Evolutionary conservation across 2,329 filamentous ascomycete genomes (phyloP), one percentile per base, ranked within the genome.

Genomic region (Moelleriella libera): DNA sequence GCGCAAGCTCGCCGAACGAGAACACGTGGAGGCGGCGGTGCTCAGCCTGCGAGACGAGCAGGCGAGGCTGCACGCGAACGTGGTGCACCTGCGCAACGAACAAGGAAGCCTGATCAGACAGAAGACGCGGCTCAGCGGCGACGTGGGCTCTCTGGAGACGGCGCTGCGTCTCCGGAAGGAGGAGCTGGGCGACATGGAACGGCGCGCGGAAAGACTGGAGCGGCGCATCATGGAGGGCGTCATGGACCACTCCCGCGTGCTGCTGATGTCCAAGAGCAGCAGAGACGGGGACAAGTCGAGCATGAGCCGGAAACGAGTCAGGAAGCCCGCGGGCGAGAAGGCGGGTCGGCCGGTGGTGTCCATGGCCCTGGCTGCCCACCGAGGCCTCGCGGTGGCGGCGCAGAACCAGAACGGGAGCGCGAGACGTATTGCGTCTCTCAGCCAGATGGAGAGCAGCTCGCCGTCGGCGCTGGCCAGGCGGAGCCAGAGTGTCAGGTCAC

Each of bases 141-240:
- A 98, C 55, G 82, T 98, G 1, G 89, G 88, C 5, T 86, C 88
- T 7, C 76, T 98, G 2, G 88, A 97, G 61, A 97, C 88, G 7
- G 90, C 92, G 1, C 75, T 97, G 31, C 80, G 83, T 14, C 82
- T 97, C 48, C 84, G 92, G 47, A 84, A 87, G 43, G 90, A 97
- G 55, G 92, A 97, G 66, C 78, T 98, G 50, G 80, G 87, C 43
- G 76, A 85, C 30, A 96, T 98, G 85, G 90, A 97, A 62, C 71
- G 76, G 9, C 85, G 90, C 52, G 92, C 90, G 3, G 88, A 96
- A 62, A 78, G 80, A 4, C 73, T 98, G 29, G 92, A 98, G 67
- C 85, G 89, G 46, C 82, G 92, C 30, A 95, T 98, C 55, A 70
- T 98, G 32, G 90, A 97, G 54, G 89, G 90, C 30, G 87, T 97